Conservation (phyloP, 768 basidiomycete species). For the Tylopilus subfusipes region DNA sequence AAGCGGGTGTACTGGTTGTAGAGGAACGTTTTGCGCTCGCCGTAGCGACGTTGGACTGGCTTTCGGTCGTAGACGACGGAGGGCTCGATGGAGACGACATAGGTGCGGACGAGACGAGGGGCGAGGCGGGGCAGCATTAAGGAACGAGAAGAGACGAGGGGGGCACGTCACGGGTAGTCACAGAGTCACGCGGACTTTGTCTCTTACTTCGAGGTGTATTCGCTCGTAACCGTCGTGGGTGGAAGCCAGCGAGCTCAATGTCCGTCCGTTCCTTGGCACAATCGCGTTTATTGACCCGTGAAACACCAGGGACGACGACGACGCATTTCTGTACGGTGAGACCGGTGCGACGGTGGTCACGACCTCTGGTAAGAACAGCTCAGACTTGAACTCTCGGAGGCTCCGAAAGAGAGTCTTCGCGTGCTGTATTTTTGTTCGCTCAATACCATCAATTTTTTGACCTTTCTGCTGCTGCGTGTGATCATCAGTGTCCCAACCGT, state of each 20-base stretch:
- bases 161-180: constrained; percentile 25
- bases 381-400: constrained; percentile 22
- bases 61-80: constrained; percentile 52
- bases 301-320: constrained; percentile 66
- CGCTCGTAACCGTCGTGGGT: constrained; percentile 20
- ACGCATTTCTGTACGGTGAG: constrained; percentile 74
- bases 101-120: constrained; percentile 38
- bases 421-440: constrained; percentile 32
- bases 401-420: constrained; percentile 28
- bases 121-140: constrained; percentile 13
- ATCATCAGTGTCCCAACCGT: constrained; percentile 61
- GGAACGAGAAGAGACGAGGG: neutral
- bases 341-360: constrained; percentile 34
- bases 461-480: constrained; percentile 34
- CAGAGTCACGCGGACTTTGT: constrained; percentile 27
- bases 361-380: constrained; percentile 47
- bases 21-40: constrained; percentile 75
- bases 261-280: constrained; percentile 23
- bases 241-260: constrained; percentile 25
- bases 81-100: constrained; percentile 56
- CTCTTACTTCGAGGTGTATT: constrained; percentile 20
- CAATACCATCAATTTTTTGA: constrained; percentile 42
- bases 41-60: constrained; percentile 62
- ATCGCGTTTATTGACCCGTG: constrained; percentile 25
- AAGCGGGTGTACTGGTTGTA: constrained; percentile 77